A percentile compares a stretch with the other conserved stretches of the same genome.
phyloP scores from a whole-genome alignment of 768 basidiomycete genomes.

The Terana coerulea region DNA sequence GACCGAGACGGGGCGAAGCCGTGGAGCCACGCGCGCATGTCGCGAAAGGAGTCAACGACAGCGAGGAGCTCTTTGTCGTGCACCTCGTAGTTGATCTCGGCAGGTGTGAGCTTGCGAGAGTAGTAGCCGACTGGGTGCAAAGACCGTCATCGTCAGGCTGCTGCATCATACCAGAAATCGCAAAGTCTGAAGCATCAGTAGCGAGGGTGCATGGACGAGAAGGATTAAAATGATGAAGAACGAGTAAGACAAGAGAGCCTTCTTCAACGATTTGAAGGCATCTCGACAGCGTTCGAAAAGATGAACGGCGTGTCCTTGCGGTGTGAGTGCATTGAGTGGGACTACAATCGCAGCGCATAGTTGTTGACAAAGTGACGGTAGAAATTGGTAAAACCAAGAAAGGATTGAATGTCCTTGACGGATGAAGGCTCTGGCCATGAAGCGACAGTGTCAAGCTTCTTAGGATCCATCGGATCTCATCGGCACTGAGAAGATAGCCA shows the following conservation, averaged over 20 bases:
- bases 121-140: constrained; percentile 31
- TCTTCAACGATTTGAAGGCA: constrained; percentile 29
- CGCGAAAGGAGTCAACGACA: constrained; percentile 32
- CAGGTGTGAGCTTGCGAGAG: constrained; percentile 23
- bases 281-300: constrained; percentile 15
- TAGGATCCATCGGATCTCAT: constrained; percentile 32
- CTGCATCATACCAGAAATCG: constrained; percentile 17
- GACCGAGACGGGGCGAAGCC: constrained; percentile 18
- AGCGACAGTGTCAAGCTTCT: constrained; percentile 33
- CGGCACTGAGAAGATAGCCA: constrained; percentile 33
- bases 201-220: constrained; percentile 12
- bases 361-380: constrained; percentile 28
- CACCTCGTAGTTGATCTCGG: constrained; percentile 45
- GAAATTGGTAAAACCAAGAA: constrained; percentile 30
- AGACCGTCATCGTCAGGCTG: constrained; percentile 17
- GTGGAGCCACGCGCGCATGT: constrained; percentile 23
- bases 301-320: constrained; percentile 21
- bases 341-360: constrained; percentile 32
- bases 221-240: constrained; percentile 21
- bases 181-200: constrained; percentile 23
- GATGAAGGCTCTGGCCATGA: constrained; percentile 27
- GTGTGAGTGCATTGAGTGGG: constrained; percentile 28
- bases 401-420: constrained; percentile 29
- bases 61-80: constrained; percentile 50
- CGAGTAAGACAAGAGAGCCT: constrained; percentile 17